Percentiles rank a stretch among this genome's conserved stretches.
Conservation (phyloP, 805 yeast genomes). For the Danielia reshetovae region DNA sequence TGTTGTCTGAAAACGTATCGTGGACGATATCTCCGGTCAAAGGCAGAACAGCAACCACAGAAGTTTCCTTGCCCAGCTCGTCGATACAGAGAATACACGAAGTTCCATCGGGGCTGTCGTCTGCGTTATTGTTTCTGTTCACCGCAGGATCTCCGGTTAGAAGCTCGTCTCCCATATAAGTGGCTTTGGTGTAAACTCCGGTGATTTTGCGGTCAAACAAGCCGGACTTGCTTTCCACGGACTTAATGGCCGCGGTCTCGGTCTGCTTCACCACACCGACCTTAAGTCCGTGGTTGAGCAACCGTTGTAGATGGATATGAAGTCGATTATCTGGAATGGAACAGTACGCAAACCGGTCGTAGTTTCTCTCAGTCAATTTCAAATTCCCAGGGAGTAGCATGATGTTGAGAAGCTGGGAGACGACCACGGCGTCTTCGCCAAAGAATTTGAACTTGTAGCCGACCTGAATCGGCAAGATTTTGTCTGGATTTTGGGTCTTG, state of each 20-base stretch:
- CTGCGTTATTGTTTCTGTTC: constrained; percentile 8
- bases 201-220: constrained; percentile 69
- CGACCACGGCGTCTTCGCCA: constrained; percentile 78
- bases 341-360: constrained; percentile 67
- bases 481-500: constrained; percentile 58
- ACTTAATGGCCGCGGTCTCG: constrained; percentile 74
- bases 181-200: constrained; percentile 75
- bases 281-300: constrained; percentile 68
- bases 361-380: constrained; percentile 48
- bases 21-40: constrained; percentile 70
- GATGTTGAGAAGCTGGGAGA: constrained; percentile 61
- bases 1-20: constrained; percentile 65
- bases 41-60: constrained; percentile 64
- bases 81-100: constrained; percentile 46
- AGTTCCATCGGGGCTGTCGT: constrained; percentile 18
- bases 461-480: constrained; percentile 75
- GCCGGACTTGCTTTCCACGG: constrained; percentile 41
- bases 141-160: constrained; percentile 14
- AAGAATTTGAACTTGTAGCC: constrained; percentile 89
- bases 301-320: constrained; percentile 69
- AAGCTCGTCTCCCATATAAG: constrained; percentile 63
- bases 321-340: constrained; percentile 78
- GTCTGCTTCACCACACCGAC: constrained; percentile 85
- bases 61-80: constrained; percentile 17
- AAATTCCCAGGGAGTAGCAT: constrained; percentile 70